phyloP scores from a whole-genome alignment of 2,329 filamentous ascomycete genomes.

The Celoporthe dispersa region DNA sequence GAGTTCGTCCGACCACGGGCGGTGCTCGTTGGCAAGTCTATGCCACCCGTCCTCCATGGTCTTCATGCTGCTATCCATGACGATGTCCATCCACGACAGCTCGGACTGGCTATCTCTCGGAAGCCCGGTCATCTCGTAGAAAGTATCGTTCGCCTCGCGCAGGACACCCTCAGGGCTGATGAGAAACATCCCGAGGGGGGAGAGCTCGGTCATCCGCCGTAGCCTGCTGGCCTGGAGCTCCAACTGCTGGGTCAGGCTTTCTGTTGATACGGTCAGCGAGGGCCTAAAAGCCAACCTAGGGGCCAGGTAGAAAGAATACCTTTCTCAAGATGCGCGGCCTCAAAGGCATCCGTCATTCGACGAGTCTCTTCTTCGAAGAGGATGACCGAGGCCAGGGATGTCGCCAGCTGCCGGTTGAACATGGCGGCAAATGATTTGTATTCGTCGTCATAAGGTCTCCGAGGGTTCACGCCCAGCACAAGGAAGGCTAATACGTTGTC shows the following conservation, averaged over 20 bases:
- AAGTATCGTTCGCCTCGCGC: conserved; percentile 50
- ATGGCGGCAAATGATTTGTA: conserved; percentile 61
- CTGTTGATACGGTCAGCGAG: conserved; percentile 11
- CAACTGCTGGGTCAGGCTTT: conserved; percentile 41
- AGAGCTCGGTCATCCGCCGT: conserved; percentile 44
- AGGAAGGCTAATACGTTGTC: conserved; percentile 65
- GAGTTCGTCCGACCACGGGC: conserved; percentile 46
- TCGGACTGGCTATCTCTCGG: conserved; percentile 42
- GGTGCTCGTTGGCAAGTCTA: conserved; percentile 39
- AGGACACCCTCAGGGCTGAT: conserved; percentile 46
- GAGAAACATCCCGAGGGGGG: conserved; percentile 45
- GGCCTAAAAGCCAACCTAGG: background rate
- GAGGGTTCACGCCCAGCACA: conserved; percentile 64
- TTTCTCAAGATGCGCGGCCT: conserved; percentile 41
- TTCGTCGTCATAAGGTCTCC: conserved; percentile 66
- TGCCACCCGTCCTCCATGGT: conserved; percentile 45
- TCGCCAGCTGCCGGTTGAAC: conserved; percentile 55
- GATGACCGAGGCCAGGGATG: conserved; percentile 66
- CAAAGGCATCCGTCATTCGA: conserved; percentile 45
- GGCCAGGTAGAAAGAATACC: background rate
- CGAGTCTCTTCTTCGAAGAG: conserved; percentile 68
- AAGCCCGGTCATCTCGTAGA: conserved; percentile 52
- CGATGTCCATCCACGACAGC: conserved; percentile 47
- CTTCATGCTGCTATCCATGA: conserved; percentile 41
- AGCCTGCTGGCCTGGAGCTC: conserved; percentile 43